These are phyloP conservation scores for Chrysoporthe deuterocubensis DNA, from an alignment of 2,329 filamentous ascomycete genomes.

Conservation along the genomic window DNA sequence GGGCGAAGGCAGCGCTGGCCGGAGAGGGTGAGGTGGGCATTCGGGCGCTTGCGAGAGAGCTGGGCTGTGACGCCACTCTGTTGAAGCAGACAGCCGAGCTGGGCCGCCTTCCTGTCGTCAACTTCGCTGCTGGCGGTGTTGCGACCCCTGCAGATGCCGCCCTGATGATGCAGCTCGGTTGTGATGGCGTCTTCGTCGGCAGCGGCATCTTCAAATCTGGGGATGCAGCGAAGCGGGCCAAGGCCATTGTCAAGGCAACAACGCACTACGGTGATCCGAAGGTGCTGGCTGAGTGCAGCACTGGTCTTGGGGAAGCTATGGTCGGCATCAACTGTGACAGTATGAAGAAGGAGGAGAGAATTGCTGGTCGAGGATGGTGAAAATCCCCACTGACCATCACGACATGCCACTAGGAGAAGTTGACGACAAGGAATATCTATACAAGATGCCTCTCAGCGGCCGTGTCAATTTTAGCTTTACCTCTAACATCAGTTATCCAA, in stretches of 20 bases:
- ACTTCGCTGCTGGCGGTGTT: constrained; percentile 98
- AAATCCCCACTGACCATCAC: not conserved
- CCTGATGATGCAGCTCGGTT: constrained; percentile 97
- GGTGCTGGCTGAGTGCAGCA: constrained; percentile 84
- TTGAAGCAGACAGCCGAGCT: constrained; percentile 86
- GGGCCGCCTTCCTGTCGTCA: constrained; percentile 89
- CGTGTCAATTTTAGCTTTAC: not conserved
- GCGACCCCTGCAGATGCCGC: constrained; percentile 98
- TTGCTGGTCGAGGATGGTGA: constrained; percentile 86
- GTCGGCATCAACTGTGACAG: constrained; percentile 87
- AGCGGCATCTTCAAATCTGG: constrained; percentile 97
- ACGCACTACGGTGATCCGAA: constrained; percentile 88
- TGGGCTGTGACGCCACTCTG: constrained; percentile 77
- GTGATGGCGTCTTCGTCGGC: constrained; percentile 96
- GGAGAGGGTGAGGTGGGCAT: constrained; percentile 56
- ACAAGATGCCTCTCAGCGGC: not conserved
- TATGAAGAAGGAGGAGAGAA: constrained; percentile 79
- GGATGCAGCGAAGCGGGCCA: constrained; percentile 85
- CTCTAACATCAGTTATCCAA: not conserved
- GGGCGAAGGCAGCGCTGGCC: constrained; percentile 74
- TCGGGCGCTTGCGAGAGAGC: constrained; percentile 77
- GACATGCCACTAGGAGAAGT: not conserved
- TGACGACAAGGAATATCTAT: too few relatives aligned
- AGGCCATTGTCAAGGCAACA: constrained; percentile 91
- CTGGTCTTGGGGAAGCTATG: constrained; percentile 95